Evolutionary conservation across 257 asterid species (phyloP).

Genomic region (Nicotiana obtusifolia): DNA sequence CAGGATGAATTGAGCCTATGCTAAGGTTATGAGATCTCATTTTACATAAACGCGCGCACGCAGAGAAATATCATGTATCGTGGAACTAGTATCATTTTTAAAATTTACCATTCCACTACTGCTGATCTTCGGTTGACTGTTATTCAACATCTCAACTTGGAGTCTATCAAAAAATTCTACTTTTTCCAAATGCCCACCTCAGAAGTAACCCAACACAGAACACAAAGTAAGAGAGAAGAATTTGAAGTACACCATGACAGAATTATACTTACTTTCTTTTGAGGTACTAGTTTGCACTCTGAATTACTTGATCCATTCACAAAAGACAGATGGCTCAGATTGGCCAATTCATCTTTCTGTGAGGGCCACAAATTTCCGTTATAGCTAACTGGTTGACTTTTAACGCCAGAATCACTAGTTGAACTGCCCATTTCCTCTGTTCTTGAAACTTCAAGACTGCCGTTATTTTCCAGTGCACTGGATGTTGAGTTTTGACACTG

Average conservation of each 20-base stretch:
- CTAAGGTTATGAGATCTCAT: background rate
- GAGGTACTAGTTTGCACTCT: slow-evolving; percentile 28
- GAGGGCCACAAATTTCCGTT: slow-evolving; percentile 36
- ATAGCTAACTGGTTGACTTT: slow-evolving; percentile 22
- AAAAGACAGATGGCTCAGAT: slow-evolving; percentile 26
- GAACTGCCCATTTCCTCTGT: slow-evolving; percentile 23
- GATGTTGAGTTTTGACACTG: slow-evolving; percentile 40
- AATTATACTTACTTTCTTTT: slow-evolving; percentile 30
- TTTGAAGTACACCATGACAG: background rate
- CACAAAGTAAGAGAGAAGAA: background rate
- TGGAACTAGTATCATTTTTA: background rate
- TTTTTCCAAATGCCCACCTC: slow-evolving; percentile 9
- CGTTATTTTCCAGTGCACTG: slow-evolving; percentile 24
- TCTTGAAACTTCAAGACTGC: slow-evolving; percentile 26
- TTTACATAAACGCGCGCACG: background rate
- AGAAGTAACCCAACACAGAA: background rate
- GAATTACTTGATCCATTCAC: slow-evolving; percentile 28
- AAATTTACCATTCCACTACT: slow-evolving; percentile 26
- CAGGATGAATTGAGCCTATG: background rate
- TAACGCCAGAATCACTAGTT: slow-evolving; percentile 26
- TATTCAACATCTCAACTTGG: slow-evolving; percentile 17
- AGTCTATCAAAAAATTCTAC: slow-evolving; percentile 12
- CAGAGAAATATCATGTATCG: background rate
- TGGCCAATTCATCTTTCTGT: slow-evolving; percentile 32
- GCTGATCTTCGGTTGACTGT: slow-evolving; percentile 21